phyloP scores from a whole-genome alignment of 371 early-diverging fungal species.

The Conidiobolus incongruus region DNA sequence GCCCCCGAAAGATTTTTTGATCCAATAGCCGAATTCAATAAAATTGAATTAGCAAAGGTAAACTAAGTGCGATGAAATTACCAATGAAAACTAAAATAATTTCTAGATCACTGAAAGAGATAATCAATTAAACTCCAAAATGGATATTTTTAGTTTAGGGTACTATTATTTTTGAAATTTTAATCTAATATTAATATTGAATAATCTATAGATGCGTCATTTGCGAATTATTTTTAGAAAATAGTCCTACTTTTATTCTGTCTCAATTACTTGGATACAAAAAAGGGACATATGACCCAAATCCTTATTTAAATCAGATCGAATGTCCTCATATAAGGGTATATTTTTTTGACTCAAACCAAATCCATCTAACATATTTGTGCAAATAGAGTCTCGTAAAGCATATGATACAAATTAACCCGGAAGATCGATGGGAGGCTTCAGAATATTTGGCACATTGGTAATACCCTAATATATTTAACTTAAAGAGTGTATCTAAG shows the following conservation, averaged over 20 bases:
- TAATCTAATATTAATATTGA: neutral
- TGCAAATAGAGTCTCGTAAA: slow-evolving; percentile 36
- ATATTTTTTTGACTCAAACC: no score
- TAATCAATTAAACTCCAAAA: slow-evolving; percentile 31
- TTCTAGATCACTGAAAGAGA: neutral
- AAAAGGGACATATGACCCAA: slow-evolving; percentile 47
- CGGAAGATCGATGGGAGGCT: slow-evolving; percentile 38
- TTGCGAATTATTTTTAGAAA: slow-evolving; percentile 83
- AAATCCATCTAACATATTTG: no score
- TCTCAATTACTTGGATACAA: slow-evolving; percentile 77
- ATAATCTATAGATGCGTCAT: slow-evolving; percentile 51
- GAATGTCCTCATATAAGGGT: slow-evolving; percentile 56
- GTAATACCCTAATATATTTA: slow-evolving; percentile 12
- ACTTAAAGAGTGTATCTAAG: neutral
- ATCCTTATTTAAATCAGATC: slow-evolving; percentile 41
- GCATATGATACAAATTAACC: slow-evolving; percentile 74
- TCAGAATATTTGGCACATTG: slow-evolving; percentile 44
- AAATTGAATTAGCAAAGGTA: slow-evolving; percentile 13
- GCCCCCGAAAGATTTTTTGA: slow-evolving; percentile 87
- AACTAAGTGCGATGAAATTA: no score
- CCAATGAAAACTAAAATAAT: slow-evolving; percentile 5
- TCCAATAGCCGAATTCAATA: slow-evolving; percentile 33
- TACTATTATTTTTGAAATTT: slow-evolving; percentile 11
- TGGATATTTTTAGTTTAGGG: slow-evolving; percentile 92
- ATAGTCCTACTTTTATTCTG: slow-evolving; percentile 65